These are phyloP conservation scores for Quercus suber DNA, from an alignment of 306 rosid species.

Conservation along the genomic window DNA sequence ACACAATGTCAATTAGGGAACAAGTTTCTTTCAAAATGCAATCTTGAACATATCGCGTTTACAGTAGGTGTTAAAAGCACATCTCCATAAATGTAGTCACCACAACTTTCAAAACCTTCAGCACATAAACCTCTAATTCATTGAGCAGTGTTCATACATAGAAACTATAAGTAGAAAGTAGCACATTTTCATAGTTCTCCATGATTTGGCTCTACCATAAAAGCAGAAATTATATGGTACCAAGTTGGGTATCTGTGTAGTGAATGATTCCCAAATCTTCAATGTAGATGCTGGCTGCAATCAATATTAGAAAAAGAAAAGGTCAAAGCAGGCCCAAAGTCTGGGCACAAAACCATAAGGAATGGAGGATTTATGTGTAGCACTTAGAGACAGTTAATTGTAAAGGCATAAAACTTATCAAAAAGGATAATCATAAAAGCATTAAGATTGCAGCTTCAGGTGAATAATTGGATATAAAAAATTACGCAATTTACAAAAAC, in stretches of 20 bases:
- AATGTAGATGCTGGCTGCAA: slow-evolving; percentile 39
- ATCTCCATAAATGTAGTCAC: not conserved
- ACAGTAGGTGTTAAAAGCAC: not conserved
- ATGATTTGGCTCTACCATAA: not conserved
- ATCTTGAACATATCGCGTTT: not conserved
- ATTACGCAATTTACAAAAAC: not conserved
- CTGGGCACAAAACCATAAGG: not conserved
- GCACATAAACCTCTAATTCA: not conserved
- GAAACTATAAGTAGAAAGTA: not conserved
- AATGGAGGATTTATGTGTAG: not conserved
- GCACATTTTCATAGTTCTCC: not conserved
- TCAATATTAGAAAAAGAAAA: slow-evolving; percentile 7
- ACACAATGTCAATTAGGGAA: not conserved
- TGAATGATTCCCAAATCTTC: slow-evolving; percentile 34
- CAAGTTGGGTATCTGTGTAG: slow-evolving; percentile 35
- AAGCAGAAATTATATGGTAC: slow-evolving; percentile 19
- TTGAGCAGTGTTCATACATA: not conserved
- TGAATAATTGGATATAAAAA: not conserved
- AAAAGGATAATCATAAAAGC: no score
- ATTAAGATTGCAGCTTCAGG: not conserved
- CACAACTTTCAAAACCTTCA: not conserved
- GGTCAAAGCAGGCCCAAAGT: slow-evolving; percentile 1
- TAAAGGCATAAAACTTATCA: no score
- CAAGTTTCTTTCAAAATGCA: not conserved
- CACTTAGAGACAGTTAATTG: not conserved